Evolutionary conservation across 169 alveolate species (phyloP).

Genomic region (Amoebophrya sp.): DNA sequence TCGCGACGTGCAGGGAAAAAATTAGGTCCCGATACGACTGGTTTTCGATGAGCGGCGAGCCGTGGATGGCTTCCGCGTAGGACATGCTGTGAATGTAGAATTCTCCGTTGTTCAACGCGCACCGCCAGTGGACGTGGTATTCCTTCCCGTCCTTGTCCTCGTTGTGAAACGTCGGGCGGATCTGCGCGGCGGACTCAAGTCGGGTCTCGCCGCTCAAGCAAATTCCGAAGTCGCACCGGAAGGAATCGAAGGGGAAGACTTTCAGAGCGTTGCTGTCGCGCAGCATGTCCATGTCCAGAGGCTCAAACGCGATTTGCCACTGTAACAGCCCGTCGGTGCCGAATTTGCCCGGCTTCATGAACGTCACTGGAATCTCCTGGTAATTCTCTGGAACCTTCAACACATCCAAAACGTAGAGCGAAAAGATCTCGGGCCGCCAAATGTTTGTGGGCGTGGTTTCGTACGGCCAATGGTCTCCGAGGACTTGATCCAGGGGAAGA

Average conservation of each 20-base stretch:
- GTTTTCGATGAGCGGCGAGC: conserved; percentile 3
- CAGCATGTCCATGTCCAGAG: not conserved
- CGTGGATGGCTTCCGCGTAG: not conserved
- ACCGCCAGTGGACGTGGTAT: conserved; percentile 7
- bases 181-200: not conserved
- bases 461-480: conserved; percentile 10
- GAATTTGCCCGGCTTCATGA: not conserved
- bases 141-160: not conserved
- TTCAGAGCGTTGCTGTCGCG: not conserved
- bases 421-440: not conserved
- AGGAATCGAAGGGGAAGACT: not conserved
- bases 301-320: conserved; percentile 3
- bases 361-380: not conserved
- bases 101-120: not conserved
- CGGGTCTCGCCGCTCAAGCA: not conserved
- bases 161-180: not conserved
- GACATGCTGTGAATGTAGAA: not conserved
- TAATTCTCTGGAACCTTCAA: not conserved
- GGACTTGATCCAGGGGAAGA: not conserved
- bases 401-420: not conserved
- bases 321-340: not conserved
- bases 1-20: not conserved
- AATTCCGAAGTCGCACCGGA: not conserved
- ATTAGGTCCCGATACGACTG: not conserved
- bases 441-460: not conserved